These are phyloP conservation scores for Globisporangium paddicum DNA, from an alignment of 352 stramenopile species.

Conservation along the genomic window DNA sequence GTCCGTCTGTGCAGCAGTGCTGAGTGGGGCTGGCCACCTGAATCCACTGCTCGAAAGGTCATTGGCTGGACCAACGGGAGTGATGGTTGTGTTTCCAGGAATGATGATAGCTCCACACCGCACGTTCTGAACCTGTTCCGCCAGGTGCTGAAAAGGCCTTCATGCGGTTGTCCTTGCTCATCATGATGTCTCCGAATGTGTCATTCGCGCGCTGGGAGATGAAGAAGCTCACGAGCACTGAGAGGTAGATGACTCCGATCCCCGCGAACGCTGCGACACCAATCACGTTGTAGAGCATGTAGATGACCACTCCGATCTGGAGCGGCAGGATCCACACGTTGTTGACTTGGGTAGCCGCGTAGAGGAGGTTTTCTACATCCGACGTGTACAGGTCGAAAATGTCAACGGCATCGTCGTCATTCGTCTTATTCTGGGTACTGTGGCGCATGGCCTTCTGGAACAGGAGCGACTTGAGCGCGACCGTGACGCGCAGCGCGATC, in stretches of 20 bases:
- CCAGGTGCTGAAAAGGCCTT: not conserved
- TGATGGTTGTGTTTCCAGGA: not conserved
- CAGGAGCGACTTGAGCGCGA: conserved; percentile 35
- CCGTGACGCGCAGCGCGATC: conserved; percentile 24
- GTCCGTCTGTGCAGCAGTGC: not conserved
- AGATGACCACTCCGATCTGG: conserved; percentile 27
- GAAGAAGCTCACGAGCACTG: conserved; percentile 30
- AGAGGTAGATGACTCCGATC: conserved; percentile 24
- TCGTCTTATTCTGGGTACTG: conserved; percentile 19
- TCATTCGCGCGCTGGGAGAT: no score
- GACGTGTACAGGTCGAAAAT: conserved; percentile 93
- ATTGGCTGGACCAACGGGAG: not conserved
- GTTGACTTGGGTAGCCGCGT: conserved; percentile 62
- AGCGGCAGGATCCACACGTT: conserved; percentile 36
- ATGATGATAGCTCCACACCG: not conserved
- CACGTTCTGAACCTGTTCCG: not conserved
- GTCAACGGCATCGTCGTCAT: conserved; percentile 32
- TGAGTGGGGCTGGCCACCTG: not conserved
- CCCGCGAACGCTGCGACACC: conserved; percentile 33
- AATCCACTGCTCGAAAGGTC: not conserved
- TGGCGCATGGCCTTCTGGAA: conserved; percentile 41
- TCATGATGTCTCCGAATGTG: conserved; percentile 33
- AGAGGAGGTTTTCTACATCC: conserved; percentile 65
- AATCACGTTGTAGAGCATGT: conserved; percentile 39
- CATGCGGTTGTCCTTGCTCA: not conserved